Conservation (phyloP, 495 filamentous ascomycete genomes). For the Neurospora africana region DNA sequence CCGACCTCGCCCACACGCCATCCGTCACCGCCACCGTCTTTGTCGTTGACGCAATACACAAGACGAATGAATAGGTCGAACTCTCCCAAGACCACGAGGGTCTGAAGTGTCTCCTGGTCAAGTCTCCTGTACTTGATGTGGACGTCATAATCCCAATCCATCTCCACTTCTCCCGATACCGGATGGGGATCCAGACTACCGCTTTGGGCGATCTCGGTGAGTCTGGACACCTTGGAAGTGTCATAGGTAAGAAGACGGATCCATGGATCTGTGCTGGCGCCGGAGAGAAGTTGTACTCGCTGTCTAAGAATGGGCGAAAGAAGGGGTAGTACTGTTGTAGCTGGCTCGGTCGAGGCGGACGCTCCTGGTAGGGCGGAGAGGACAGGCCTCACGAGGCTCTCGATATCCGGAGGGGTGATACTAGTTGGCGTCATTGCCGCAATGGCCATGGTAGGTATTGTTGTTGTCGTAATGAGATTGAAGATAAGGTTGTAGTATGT, state of each 20-base stretch:
- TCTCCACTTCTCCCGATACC: constrained; percentile 82
- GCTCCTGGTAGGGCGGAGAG: constrained; percentile 81
- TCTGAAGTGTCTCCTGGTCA: constrained; percentile 80
- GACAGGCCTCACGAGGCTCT: constrained; percentile 59
- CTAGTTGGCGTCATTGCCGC: constrained; percentile 18
- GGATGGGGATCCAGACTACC: constrained; percentile 79
- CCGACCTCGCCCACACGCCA: constrained; percentile 81
- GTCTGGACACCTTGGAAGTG: constrained; percentile 49
- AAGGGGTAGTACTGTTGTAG: constrained; percentile 66
- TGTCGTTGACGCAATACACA: constrained; percentile 48
- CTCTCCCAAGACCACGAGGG: constrained; percentile 46
- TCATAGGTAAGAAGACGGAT: constrained; percentile 86
- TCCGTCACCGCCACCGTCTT: constrained; percentile 53
- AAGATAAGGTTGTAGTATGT: background rate
- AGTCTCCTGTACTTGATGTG: constrained; percentile 59
- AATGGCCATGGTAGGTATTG: constrained; percentile 1
- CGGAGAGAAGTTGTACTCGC: constrained; percentile 65
- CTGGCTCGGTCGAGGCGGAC: constrained; percentile 64
- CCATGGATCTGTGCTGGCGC: constrained; percentile 66
- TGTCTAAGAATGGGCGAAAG: constrained; percentile 89
- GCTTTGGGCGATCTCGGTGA: constrained; percentile 54
- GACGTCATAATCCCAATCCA: constrained; percentile 50
- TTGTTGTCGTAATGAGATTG: background rate
- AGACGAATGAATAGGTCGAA: constrained; percentile 43
- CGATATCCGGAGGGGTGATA: constrained; percentile 54